phyloP scores from a whole-genome alignment of 805 yeast species.

The Grigorovia yakushimaensis region DNA sequence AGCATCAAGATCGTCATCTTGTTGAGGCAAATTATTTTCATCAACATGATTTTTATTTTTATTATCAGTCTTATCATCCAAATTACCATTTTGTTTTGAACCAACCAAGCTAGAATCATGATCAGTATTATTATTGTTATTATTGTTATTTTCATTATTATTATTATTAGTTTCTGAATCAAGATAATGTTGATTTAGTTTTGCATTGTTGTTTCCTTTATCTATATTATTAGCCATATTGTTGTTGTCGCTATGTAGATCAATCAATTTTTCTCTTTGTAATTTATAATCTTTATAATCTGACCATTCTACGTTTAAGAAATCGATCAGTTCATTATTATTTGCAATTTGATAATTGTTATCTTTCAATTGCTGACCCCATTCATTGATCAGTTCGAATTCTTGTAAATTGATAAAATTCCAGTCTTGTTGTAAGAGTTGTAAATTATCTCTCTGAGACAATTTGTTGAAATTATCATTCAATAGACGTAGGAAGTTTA shows the following conservation, averaged over 20 bases:
- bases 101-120: no score
- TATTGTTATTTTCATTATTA: no score
- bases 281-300: neutral
- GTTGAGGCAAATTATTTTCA: slow-evolving; percentile 1
- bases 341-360: slow-evolving; percentile 6
- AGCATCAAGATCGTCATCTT: slow-evolving; percentile 7
- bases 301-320: slow-evolving; percentile 1
- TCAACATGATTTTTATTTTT: slow-evolving; percentile 5
- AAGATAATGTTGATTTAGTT: no score
- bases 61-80: slow-evolving; percentile 3
- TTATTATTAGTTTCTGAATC: no score
- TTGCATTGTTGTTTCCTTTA: no score
- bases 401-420: slow-evolving; percentile 28
- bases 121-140: no score
- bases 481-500: slow-evolving; percentile 9
- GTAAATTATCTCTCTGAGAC: slow-evolving; percentile 17
- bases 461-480: slow-evolving; percentile 16
- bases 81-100: no score
- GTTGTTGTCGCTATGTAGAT: neutral
- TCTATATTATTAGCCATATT: neutral
- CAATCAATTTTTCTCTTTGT: neutral
- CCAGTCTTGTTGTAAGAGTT: slow-evolving; percentile 27
- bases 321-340: neutral
- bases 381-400: slow-evolving; percentile 29
- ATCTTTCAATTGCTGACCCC: slow-evolving; percentile 25